Evolutionary conservation across 2,329 filamentous ascomycete species (phyloP).

Genomic region (Curvularia verruculosa): DNA sequence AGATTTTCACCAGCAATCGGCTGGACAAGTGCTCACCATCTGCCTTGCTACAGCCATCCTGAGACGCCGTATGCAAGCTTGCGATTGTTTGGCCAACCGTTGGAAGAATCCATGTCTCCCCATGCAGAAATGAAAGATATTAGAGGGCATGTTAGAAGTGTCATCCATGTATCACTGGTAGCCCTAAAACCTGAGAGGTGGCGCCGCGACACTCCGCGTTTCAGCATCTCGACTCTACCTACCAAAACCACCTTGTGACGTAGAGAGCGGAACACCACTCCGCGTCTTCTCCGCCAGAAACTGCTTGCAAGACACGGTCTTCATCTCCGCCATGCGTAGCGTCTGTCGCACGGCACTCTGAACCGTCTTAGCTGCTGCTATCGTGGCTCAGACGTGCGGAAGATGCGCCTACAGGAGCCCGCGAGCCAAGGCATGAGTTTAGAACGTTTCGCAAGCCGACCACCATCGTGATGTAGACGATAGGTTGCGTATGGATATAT

Average conservation of each 20-base stretch:
- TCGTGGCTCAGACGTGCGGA: slow-evolving; percentile 29
- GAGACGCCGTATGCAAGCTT: not conserved
- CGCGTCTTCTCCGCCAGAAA: slow-evolving; percentile 15
- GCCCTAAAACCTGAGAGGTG: slow-evolving; percentile 21
- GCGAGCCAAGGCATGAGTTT: slow-evolving; percentile 29
- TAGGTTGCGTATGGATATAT: slow-evolving; percentile 22
- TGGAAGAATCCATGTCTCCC: not conserved
- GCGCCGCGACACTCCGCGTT: slow-evolving; percentile 22
- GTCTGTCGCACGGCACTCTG: slow-evolving; percentile 19
- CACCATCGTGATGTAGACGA: slow-evolving; percentile 14
- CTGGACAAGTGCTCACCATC: not conserved
- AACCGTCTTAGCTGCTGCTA: slow-evolving; percentile 20
- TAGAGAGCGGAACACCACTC: slow-evolving; percentile 23
- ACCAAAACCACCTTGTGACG: slow-evolving; percentile 14
- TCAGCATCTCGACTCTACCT: slow-evolving; percentile 24
- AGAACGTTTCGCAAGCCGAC: slow-evolving; percentile 33
- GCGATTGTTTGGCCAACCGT: not conserved
- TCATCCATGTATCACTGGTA: slow-evolving; percentile 28
- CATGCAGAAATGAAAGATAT: not conserved
- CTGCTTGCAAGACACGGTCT: slow-evolving; percentile 12
- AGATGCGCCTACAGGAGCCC: slow-evolving; percentile 19
- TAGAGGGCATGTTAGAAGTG: not conserved
- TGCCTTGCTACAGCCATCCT: not conserved
- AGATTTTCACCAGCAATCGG: not conserved
- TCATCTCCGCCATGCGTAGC: slow-evolving; percentile 8